Evolutionary conservation across 1,284 basidiomycete species (phyloP), one percentile per base, ranked within the genome.

Genomic region (Polyporus tsugae): DNA sequence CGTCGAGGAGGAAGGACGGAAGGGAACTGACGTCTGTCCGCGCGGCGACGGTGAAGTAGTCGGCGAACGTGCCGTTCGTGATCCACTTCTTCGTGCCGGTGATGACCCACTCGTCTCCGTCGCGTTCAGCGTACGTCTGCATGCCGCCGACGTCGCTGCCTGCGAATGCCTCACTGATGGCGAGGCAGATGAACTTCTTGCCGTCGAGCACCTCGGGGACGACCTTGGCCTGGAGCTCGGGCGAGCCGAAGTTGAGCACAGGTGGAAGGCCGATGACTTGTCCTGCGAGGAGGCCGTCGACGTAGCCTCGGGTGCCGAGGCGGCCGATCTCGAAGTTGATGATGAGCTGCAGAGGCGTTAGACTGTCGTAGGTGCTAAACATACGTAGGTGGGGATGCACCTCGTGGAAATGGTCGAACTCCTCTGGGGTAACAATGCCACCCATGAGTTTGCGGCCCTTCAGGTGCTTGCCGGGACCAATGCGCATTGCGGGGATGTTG

Each of bases 11-110:
- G 29, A 55, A 39, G 44, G 29, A 29, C 4, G 17, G 3, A 17
- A 7, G 0, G 55, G 59, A 1, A 57, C 78, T 60, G 70, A 87
- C 88, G 71, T 91, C 88, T 25, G 91, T 93, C 75, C 82, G 87
- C 80, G 91, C 93, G 0, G 88, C 87, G 2, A 91, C 92, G 0
- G 92, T 94, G 79, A 96, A 95, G 79, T 89, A 93, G 77, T 93
- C 91, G 4, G 91, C 87, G 75, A 91, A 94, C 9, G 84, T 88
- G 58, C 95, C 96, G 75, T 97, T 98, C 58, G 96, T 97, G 76
- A 98, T 98, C 96, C 96, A 98, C 89, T 93, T 94, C 81, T 97
- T 97, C 7, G 94, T 95, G 9, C 95, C 96, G 65, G 92, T 95
- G 73, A 98, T 90, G 19, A 95, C 86, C 93, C 94, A 96, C 60